Percentiles rank a stretch among this genome's conserved stretches.
Conservation (phyloP, 2,329 filamentous ascomycete genomes). For the Pseudovirgaria hyperparasitica region DNA sequence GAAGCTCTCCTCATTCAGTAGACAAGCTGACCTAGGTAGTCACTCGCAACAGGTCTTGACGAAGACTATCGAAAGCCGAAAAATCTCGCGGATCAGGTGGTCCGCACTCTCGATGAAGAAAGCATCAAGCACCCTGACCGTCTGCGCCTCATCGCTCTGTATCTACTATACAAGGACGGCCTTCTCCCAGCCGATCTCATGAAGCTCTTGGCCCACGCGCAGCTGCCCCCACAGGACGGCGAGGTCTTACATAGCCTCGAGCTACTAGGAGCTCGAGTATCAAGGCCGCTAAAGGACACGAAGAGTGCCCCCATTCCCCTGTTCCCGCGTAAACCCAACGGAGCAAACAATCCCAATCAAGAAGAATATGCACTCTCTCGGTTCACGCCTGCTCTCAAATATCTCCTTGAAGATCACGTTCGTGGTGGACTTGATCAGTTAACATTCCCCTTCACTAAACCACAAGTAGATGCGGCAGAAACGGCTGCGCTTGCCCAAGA, state of each 20-base stretch:
- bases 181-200: conserved; percentile 72
- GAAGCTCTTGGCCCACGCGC: conserved; percentile 71
- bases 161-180: conserved; percentile 75
- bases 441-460: conserved; percentile 36
- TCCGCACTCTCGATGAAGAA: conserved; percentile 79
- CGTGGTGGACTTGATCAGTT: conserved; percentile 28
- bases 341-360: conserved; percentile 36
- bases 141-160: conserved; percentile 73
- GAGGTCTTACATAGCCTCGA: conserved; percentile 67
- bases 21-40: conserved; percentile 26
- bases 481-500: conserved; percentile 42
- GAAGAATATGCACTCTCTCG: conserved; percentile 79
- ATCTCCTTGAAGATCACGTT: conserved; percentile 62
- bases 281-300: conserved; percentile 64
- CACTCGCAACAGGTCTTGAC: conserved; percentile 79
- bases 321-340: conserved; percentile 53
- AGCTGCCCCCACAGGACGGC: conserved; percentile 60
- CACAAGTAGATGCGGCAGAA: conserved; percentile 48
- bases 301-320: conserved; percentile 52
- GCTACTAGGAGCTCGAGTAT: conserved; percentile 63
- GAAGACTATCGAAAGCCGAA: conserved; percentile 88
- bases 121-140: conserved; percentile 60
- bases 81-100: conserved; percentile 72
- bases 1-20: neutral
- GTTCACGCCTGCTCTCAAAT: conserved; percentile 69